Evolutionary conservation across 495 filamentous ascomycete species (phyloP).

Genomic region (Penicillium bialowiezense): DNA sequence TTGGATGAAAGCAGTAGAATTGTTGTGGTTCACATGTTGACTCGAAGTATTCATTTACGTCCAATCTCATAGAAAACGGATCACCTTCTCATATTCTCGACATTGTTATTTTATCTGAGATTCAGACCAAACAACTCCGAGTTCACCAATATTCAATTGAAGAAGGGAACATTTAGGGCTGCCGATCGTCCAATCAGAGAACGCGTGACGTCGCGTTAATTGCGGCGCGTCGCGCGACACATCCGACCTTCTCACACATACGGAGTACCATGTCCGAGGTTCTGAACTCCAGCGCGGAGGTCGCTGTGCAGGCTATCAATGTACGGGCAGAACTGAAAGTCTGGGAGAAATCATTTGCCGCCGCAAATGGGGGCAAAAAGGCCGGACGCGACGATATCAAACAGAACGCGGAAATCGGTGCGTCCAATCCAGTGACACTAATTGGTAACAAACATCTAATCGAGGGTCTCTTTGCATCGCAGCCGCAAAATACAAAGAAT

Average conservation of each 20-base stretch:
- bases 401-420: constrained; percentile 77
- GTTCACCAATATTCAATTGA: too few species aligned
- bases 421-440: not conserved
- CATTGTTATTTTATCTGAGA: too few species aligned
- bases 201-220: constrained; percentile 16
- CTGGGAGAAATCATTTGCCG: constrained; percentile 80
- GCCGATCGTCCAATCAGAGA: not conserved
- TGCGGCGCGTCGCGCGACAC: constrained; percentile 25
- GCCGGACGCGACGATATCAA: constrained; percentile 85
- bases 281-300: constrained; percentile 22
- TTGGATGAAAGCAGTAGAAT: too few species aligned
- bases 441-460: not conserved
- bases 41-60: too few species aligned
- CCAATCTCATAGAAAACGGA: too few species aligned
- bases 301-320: constrained; percentile 22
- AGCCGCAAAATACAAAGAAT: constrained; percentile 92
- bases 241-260: constrained; percentile 8
- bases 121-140: too few species aligned
- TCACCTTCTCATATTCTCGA: too few species aligned
- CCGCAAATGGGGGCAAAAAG: constrained; percentile 67
- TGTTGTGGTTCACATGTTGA: too few species aligned
- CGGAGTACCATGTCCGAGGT: constrained; percentile 36
- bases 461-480: not conserved
- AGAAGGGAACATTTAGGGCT: not conserved
- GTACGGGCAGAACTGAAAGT: constrained; percentile 76